Conservation (phyloP, 768 basidiomycete species). For the Butyriboletus loyo region DNA sequence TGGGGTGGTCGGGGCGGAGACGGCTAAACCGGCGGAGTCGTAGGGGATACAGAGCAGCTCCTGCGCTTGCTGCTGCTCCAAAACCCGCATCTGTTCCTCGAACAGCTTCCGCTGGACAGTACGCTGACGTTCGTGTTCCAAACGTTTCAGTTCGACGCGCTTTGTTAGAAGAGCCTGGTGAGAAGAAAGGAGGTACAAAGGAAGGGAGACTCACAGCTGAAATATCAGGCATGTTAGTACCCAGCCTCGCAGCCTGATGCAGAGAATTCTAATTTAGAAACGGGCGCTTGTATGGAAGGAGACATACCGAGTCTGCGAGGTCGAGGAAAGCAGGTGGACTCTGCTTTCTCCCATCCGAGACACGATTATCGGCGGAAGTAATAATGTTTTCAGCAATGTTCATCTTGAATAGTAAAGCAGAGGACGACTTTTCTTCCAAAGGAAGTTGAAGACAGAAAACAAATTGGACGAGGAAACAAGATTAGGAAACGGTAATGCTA, state of each 20-base stretch:
- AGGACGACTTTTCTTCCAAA: conserved; percentile 50
- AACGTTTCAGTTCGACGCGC: conserved; percentile 88
- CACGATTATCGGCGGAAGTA: conserved; percentile 67
- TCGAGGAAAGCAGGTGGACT: conserved; percentile 92
- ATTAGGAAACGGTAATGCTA: conserved; percentile 55
- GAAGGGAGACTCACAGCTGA: conserved; percentile 61
- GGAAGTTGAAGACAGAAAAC: conserved; percentile 51
- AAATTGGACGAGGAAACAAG: conserved; percentile 45
- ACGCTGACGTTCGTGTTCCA: conserved; percentile 85
- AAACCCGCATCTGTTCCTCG: conserved; percentile 93
- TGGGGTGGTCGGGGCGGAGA: conserved; percentile 86
- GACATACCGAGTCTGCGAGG: conserved; percentile 86
- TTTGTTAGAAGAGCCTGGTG: conserved; percentile 28
- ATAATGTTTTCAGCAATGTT: conserved; percentile 69
- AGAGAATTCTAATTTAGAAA: conserved; percentile 4
- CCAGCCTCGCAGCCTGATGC: conserved; percentile 72
- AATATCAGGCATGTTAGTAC: conserved; percentile 84
- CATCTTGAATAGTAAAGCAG: conserved; percentile 54
- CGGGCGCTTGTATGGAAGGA: conserved; percentile 7
- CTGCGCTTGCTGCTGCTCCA: conserved; percentile 89
- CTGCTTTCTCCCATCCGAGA: conserved; percentile 72
- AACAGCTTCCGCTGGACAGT: conserved; percentile 83
- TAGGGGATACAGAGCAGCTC: conserved; percentile 76
- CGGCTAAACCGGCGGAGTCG: conserved; percentile 65
- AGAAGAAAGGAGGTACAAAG: not conserved